Evolutionary conservation across 2,329 filamentous ascomycete genomes (phyloP), one percentile per base, ranked within the genome.

Genomic region (Orbilia javanica): DNA sequence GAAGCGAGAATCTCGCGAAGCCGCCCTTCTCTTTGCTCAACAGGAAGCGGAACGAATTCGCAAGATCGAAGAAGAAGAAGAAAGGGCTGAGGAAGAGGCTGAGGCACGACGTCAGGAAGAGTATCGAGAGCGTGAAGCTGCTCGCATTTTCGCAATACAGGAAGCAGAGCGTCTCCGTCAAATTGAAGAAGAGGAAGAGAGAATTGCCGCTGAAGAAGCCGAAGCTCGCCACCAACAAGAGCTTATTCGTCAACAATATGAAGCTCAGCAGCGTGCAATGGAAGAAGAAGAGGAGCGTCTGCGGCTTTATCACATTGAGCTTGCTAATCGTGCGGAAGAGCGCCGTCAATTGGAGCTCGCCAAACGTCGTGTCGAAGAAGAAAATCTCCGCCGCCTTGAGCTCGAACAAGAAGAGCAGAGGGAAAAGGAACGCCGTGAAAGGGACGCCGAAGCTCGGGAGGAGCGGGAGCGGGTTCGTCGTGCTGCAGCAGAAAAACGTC

Each of bases 351-450:
- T 79, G 6, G 75, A 79, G 42, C 65, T 71, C 4, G 75, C 75
- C 4, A 72, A 71, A 25, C 75, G 75, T 20, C 68, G 67, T 52
- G 75, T 79, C n/a, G 75, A 79, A 31, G 68, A 72, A 52, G 75
- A 79, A 22, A 79, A 72, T 27, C 62, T 79, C 4, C 75, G 75
- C 31, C 75, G 75, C 42, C 69, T 73, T n/a, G 68, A 79, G 34
- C 5, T 64, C n/a, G 67, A 79, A 25, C 75, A 79, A n/a, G 75
- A 79, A 44, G 68, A 73, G 31, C 75, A 79, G 62, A 44, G 75
- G 34, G 63, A 73, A 25, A 73, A 42, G 25, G 75, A 79, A 52
- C 75, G 75, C 20, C 68, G 55, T 36, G 75, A 79, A 46, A 68
- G 75, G 18, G 75, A 79, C 57, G 57, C 60, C 13, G 75, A 79